Percentiles rank a stretch among this genome's conserved stretches.
These are phyloP conservation scores for Nicotiana otophora DNA, from an alignment of 257 asterid genomes.

Conservation along the genomic window DNA sequence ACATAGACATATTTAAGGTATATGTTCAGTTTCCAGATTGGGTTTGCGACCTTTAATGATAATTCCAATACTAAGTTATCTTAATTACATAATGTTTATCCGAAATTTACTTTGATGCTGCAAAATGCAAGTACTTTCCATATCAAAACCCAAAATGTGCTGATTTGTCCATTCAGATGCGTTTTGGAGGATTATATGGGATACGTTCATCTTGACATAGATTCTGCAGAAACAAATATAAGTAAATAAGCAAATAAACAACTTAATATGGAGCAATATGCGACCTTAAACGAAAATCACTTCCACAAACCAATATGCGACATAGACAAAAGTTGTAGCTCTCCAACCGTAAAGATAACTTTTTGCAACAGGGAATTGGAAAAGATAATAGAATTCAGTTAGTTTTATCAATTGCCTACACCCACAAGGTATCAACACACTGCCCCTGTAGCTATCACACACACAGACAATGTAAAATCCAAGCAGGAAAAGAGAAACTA, in stretches of 20 bases:
- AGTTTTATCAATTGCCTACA: neutral
- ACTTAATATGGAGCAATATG: neutral
- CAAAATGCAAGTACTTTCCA: neutral
- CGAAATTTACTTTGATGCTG: neutral
- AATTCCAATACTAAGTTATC: neutral
- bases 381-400: neutral
- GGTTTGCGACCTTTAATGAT: neutral
- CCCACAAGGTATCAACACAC: neutral
- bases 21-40: neutral
- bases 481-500: neutral
- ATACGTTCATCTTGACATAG: slow-evolving; percentile 67
- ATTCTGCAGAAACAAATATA: slow-evolving; percentile 39
- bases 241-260: neutral
- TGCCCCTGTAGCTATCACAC: neutral
- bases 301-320: neutral
- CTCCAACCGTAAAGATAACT: neutral
- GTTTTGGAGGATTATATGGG: slow-evolving; percentile 71
- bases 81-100: neutral
- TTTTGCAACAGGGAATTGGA: neutral
- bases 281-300: neutral
- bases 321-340: neutral
- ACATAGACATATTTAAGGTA: neutral
- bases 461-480: neutral
- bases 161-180: slow-evolving; percentile 26
- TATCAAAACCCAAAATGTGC: neutral